phyloP scores from a whole-genome alignment of 2,329 filamentous ascomycete genomes.

The Fusarium compactum region DNA sequence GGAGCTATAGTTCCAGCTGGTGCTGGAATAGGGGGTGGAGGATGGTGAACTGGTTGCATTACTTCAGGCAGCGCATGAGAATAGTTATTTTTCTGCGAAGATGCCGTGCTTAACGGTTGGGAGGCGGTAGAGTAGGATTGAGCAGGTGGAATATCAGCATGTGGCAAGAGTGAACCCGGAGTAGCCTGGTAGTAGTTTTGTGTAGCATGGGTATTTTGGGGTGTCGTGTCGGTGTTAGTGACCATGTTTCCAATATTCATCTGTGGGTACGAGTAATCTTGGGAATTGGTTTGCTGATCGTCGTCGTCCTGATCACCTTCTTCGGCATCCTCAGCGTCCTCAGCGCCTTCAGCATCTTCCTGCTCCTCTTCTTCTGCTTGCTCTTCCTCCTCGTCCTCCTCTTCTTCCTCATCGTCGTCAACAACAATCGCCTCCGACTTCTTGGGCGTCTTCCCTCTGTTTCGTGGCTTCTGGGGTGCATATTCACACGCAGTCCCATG shows the following conservation, averaged over 20 bases:
- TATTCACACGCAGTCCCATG: conserved; percentile 55
- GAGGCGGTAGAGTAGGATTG: conserved; percentile 33
- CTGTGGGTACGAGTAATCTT: conserved; percentile 47
- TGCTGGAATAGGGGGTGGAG: conserved; percentile 19
- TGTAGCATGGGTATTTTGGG: conserved; percentile 33
- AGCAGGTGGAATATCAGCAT: too few relatives aligned
- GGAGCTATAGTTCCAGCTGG: conserved; percentile 27
- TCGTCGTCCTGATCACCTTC: conserved; percentile 26
- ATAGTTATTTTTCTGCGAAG: conserved; percentile 36
- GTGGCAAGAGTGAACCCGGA: conserved; percentile 45
- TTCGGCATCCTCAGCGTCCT: conserved; percentile 21
- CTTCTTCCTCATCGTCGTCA: conserved; percentile 29
- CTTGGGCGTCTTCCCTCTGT: conserved; percentile 37
- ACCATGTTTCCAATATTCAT: conserved; percentile 48
- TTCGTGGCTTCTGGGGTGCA: conserved; percentile 49
- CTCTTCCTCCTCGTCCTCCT: conserved; percentile 34
- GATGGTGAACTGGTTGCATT: conserved; percentile 20
- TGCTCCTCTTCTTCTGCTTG: conserved; percentile 19
- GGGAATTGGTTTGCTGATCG: conserved; percentile 18
- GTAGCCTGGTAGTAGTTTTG: conserved; percentile 49
- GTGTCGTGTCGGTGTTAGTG: conserved; percentile 39
- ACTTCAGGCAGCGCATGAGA: conserved; percentile 25
- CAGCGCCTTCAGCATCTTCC: conserved; percentile 15
- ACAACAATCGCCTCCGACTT: conserved; percentile 26
- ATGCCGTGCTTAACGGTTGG: conserved; percentile 17